phyloP scores from a whole-genome alignment of 148 eudicot genomes.

The Polygonum maritimum region DNA sequence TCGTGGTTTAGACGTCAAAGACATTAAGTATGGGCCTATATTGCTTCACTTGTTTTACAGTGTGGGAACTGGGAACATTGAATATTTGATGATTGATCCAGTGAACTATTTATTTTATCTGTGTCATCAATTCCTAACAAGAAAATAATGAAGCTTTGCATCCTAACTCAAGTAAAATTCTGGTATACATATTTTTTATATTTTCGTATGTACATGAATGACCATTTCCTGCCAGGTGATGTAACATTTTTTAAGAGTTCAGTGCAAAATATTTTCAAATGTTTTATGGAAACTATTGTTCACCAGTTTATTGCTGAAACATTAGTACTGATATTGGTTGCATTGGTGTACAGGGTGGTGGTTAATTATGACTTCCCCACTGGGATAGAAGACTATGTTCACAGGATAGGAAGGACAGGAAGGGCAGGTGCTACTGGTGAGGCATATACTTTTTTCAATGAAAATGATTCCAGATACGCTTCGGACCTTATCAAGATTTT shows the following conservation, averaged over 20 bases:
- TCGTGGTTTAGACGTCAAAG: constrained; percentile 86
- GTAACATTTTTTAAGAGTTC: neutral
- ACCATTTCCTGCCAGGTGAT: neutral
- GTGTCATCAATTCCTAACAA: neutral
- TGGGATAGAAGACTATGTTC: constrained; percentile 95
- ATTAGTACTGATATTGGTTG: neutral
- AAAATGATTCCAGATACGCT: constrained; percentile 77
- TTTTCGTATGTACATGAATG: neutral
- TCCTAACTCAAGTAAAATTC: neutral
- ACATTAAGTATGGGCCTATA: constrained; percentile 54
- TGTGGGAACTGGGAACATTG: neutral
- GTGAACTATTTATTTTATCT: neutral
- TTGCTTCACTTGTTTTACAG: neutral
- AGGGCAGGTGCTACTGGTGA: constrained; percentile 95
- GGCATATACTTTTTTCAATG: constrained; percentile 75
- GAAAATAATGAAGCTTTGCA: neutral
- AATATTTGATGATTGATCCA: neutral
- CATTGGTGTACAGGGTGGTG: constrained; percentile 61
- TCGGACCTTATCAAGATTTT: constrained; percentile 78
- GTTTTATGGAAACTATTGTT: neutral
- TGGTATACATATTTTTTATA: neutral
- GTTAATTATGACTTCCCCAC: constrained; percentile 90
- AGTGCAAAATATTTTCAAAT: neutral
- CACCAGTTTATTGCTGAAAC: neutral
- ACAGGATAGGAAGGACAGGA: constrained; percentile 99